These are phyloP conservation scores for Mycosphaerelloides madeirae DNA, from an alignment of 2,329 filamentous ascomycete species.

Conservation along the genomic window DNA sequence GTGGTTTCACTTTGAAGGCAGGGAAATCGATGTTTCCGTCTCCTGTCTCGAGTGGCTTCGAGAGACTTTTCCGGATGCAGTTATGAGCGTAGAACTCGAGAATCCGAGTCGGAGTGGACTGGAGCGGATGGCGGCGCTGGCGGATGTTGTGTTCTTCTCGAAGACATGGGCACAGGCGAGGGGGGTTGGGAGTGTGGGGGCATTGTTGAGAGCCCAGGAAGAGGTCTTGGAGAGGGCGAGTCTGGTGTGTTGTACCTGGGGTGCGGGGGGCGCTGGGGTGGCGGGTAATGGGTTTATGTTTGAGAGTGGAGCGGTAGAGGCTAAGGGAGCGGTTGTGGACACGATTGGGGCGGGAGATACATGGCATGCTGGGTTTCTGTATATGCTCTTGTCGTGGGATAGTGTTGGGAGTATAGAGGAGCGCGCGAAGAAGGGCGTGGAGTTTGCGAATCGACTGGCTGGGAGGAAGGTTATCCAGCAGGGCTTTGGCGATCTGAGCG, in stretches of 20 bases:
- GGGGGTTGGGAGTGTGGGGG: not conserved
- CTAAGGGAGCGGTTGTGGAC: not conserved
- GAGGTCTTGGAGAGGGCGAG: not conserved
- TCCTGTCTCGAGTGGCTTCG: conserved; percentile 8
- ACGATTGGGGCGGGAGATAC: conserved; percentile 11
- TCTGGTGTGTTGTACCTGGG: conserved; percentile 11
- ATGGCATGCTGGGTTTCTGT: conserved; percentile 5
- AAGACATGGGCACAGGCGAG: conserved; percentile 8
- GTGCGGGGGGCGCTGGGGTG: conserved; percentile 4
- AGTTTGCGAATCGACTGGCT: conserved; percentile 4
- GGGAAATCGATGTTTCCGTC: conserved; percentile 4
- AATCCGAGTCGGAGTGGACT: conserved; percentile 8
- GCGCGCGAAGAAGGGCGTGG: not conserved
- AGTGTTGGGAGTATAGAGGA: not conserved
- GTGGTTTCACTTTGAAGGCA: conserved; percentile 14
- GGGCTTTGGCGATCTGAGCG: conserved; percentile 3
- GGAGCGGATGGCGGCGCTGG: conserved; percentile 4
- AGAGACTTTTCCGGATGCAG: not conserved
- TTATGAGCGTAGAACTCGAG: conserved; percentile 9
- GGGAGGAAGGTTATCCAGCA: conserved; percentile 6
- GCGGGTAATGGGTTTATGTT: too few relatives aligned
- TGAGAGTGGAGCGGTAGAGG: not conserved
- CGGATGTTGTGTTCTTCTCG: conserved; percentile 12
- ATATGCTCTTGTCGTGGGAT: not conserved
- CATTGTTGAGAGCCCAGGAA: not conserved